These are phyloP conservation scores for Colletotrichum eremochloae DNA, from an alignment of 2,329 filamentous ascomycete genomes.

Conservation along the genomic window DNA sequence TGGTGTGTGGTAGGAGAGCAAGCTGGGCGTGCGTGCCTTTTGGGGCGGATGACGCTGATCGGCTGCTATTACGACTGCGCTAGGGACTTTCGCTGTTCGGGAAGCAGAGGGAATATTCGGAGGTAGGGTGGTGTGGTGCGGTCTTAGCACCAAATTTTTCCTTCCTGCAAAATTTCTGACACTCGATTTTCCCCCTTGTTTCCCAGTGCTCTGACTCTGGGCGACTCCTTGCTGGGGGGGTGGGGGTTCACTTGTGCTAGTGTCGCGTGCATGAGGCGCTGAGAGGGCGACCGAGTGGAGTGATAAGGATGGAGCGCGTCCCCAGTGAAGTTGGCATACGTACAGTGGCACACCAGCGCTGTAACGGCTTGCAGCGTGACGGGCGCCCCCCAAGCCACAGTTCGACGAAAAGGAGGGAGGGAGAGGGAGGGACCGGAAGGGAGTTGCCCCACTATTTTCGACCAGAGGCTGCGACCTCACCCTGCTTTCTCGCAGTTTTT, in stretches of 20 bases:
- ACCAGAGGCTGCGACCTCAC: conserved; percentile 19
- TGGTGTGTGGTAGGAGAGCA: conserved; percentile 21
- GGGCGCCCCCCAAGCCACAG: conserved; percentile 28
- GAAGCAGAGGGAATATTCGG: conserved; percentile 36
- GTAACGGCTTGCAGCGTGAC: conserved; percentile 37
- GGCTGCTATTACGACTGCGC: conserved; percentile 30
- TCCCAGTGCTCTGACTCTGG: conserved; percentile 7
- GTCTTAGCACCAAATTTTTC: conserved; percentile 39
- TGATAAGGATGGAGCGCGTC: conserved; percentile 5
- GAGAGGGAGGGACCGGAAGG: conserved; percentile 6
- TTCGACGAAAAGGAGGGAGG: not conserved
- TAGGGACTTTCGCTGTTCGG: conserved; percentile 16
- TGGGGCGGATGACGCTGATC: conserved; percentile 42
- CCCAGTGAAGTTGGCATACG: not conserved
- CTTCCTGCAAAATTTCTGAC: conserved; percentile 37
- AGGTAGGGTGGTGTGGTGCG: conserved; percentile 27
- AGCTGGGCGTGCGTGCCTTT: conserved; percentile 16
- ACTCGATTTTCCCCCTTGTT: conserved; percentile 9
- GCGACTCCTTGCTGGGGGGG: conserved; percentile 18
- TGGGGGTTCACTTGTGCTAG: conserved; percentile 19
- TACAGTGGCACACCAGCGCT: not conserved
- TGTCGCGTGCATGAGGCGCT: conserved; percentile 33
- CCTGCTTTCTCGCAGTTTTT: conserved; percentile 7
- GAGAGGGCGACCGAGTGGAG: conserved; percentile 26
- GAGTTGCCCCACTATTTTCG: not conserved